Conservation (phyloP, 805 yeast genomes). For the Zygosaccharomyces rouxii region DNA sequence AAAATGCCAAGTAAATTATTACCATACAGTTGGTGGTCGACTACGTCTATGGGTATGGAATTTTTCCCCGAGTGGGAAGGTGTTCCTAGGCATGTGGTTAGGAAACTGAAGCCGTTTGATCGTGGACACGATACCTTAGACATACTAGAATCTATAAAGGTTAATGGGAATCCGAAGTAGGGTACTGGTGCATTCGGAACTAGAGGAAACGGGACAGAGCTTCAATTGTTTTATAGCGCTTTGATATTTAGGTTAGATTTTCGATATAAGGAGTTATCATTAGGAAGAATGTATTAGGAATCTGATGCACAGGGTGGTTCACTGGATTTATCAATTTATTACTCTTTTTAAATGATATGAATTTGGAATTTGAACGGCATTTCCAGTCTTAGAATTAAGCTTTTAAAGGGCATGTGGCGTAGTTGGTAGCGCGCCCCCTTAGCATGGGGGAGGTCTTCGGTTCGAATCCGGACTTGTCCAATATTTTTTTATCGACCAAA, state of each 20-base stretch:
- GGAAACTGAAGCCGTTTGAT: slow-evolving; percentile 30
- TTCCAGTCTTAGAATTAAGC: too few species aligned
- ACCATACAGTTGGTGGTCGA: slow-evolving; percentile 30
- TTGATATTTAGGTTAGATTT: background rate
- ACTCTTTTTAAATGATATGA: too few species aligned
- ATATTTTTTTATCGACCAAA: background rate
- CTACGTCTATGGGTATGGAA: slow-evolving; percentile 32
- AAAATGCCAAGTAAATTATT: slow-evolving; percentile 21
- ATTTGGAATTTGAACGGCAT: too few species aligned
- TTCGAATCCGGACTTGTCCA: slow-evolving; percentile 11
- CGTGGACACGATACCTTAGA: slow-evolving; percentile 6
- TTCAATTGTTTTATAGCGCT: background rate
- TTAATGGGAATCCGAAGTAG: background rate
- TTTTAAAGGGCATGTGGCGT: slow-evolving; percentile 10
- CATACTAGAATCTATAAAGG: background rate
- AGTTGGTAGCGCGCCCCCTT: slow-evolving; percentile 11
- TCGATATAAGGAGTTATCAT: slow-evolving; percentile 3
- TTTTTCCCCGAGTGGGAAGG: slow-evolving; percentile 31
- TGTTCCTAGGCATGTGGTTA: slow-evolving; percentile 25
- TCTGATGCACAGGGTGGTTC: background rate
- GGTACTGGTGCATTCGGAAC: background rate
- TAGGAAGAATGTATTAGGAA: background rate
- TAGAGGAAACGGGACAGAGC: background rate
- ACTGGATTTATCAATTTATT: background rate
- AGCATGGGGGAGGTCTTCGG: slow-evolving; percentile 11